Evolutionary conservation across 1,284 basidiomycete genomes (phyloP), one percentile per base, ranked within the genome.

Genomic region (Boletus semigastroideus): DNA sequence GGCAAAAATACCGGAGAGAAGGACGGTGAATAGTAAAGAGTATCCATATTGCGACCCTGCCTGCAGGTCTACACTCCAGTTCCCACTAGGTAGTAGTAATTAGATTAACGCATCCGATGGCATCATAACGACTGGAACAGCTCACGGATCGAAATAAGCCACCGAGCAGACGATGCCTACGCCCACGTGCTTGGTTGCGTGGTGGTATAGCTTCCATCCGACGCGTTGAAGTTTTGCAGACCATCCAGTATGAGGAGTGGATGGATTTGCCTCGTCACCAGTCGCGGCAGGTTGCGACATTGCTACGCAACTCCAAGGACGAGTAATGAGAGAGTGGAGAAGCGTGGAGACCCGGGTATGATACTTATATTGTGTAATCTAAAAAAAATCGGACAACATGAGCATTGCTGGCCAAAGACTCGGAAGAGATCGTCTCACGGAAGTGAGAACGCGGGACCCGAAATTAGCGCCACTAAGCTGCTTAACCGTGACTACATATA

Each of bases 1-100:
- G 5, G 85, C 87, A 42, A 87, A 79, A 10, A 89, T 55, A 16
- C 86, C 86, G 2, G 90, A 73, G 31, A 91, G 62, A 8, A 92
- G 77, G 33, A 92, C 81, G 51, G 87, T 75, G 65, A 90, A 90
- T 36, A 92, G 74, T 5, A 91, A 75, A 55, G 81, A 80, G 71
- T 91, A 92, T 1, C 88, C 88, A 56, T 76, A 85, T 44, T 77
- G 67, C 12, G 82, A 82, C 9, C 84, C 84, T 11, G 81, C 82
- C 60, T 79, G 75, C 14, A 83, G 68, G 63, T 83, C 81, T 20
- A 79, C 79, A 7, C 75, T 72, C 82, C 81, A 83, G 53, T 82
- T 82, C n/a, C 80, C 80, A 17, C 78, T 79, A 19, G n/a, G 11
- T 27, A 12, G 25, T 10, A 30, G 28, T 20, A 30, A 43, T 11